Base-by-base conservation (phyloP, 2,329 filamentous ascomycete genomes). In the Neonectria faginata region DNA sequence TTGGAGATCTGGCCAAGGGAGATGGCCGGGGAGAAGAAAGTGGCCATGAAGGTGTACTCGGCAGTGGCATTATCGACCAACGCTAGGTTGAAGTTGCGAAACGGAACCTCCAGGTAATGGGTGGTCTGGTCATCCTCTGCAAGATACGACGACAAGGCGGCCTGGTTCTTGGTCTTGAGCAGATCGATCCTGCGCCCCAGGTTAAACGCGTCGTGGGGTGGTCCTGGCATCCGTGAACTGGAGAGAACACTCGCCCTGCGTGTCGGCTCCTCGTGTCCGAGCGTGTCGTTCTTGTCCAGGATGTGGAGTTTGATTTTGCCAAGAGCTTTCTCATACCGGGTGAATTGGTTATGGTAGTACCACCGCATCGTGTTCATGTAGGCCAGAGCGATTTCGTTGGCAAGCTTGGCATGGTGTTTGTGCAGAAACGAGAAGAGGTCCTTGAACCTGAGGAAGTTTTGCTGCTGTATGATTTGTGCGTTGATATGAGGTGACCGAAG, bases 321-420 rank as follows among this genome's bases (percentile, higher is more conserved):
- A 6, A 99, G 84, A 0, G 96, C 90, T 71, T 90, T 89, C 68
- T 92, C 89, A 78, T 99, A 99, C 36, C 95, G 90, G 3, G 88
- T 89, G 76, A 99, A 99, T 77, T 97, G 93, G 69, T 92, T 96
- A 57, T 91, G 81, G 76, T 98, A 98, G 76, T 99, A 99, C 96
- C 96, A 99, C 57, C 94, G 89, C 93, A 99, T 99, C 0, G 97
- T 99, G 77, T 97, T 97, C 82, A 97, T 91, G 75, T 99, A 99
- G 3, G 97, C 96, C 76, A 93, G 91, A 9, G 90, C 90, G 69
- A 99, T 97, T 78, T 99, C 93, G 57, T 94, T 91, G 9, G 93
- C 93, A 6, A 99, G 87, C n/a, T 88, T 85, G 1, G 91, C 83
- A 73, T 98, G 94, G 69, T 95, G 91, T 71, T 88, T 90, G 64